Evolutionary conservation across 2,329 filamentous ascomycete genomes (phyloP), one percentile per base, ranked within the genome.

Genomic region (Penicillium sp.): DNA sequence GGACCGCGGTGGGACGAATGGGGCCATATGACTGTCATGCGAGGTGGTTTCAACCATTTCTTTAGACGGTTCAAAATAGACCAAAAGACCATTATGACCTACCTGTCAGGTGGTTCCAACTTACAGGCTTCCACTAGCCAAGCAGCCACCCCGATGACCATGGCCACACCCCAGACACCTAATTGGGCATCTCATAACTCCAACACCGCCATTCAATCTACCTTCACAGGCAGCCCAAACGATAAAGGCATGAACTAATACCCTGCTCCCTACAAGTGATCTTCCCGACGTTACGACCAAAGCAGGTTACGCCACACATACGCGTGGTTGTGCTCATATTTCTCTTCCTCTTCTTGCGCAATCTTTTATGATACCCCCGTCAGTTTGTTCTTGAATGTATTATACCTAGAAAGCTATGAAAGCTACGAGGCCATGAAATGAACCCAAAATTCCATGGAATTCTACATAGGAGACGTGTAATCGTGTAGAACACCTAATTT

Each of bases 1-100:
- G 37, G 27, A 6, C 12, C 19, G 33, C 53, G 58, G 8, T 67
- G 65, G 65, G 19, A 35, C 2, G 19, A n/a, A 4, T 63, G 60
- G 62, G 62, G 62, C 10, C 64, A 66, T 49, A 42, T 66, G 1
- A 41, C 3, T 21, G 23, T 53, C 25, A 33, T 43, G 6, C 8
- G 56, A 6, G 41, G 41, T 29, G 41, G 37, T 1, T 33, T 45
- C 21, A 8, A 12, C 8, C 21, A 29, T n/a, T 60, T 62, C 15
- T 60, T 58, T 13, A 31, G 27, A 8, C 23, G n/a, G 2, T 58
- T 54, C 49, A 53, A 41, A 23, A 25, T 63, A 5, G 23, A 50
- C 15, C 35, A 46, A 5, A 21, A 37, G 2, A 9, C 13, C 2
- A 6, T 51, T 5, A 38, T 60, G 8, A 19, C 48, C 17, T 40